Base-by-base conservation (phyloP, 2,329 filamentous ascomycete species). In the Neobulgaria alba region DNA sequence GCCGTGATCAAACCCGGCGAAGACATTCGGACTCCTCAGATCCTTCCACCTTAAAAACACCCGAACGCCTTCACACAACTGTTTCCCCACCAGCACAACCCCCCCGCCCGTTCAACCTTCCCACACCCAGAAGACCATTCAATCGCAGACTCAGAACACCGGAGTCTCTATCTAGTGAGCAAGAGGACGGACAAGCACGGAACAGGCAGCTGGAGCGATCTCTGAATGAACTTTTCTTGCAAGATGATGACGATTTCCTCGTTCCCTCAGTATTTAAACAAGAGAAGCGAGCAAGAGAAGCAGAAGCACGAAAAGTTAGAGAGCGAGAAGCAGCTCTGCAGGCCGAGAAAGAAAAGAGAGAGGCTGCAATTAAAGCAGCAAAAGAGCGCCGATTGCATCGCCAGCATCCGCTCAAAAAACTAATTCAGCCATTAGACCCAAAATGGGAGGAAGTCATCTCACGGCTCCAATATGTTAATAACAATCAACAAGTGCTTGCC, bases 371-470 rank as follows among this genome's bases (percentile, higher is more conserved):
- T 15, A 36, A 41, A 33, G 48, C 48, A 18, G 49, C 42, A 29
- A 57, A 51, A 35, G 47, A 56, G 39, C 50, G 46, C 20, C 49
- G 55, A 30, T 29, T 57, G 4, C 26, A 38, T 17, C 53, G 57
- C 4, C 50, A 48, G 23, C 15, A 41, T 18, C 57, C 57, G 15
- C 19, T 33, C 10, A 51, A 43, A 15, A 33, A 41, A 7, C 45
- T 59, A 12, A 29, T 60, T 17, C 42, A 52, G 35, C 39, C 56
- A 7, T 46, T 72, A n/a, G 45, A 55, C 18, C 31, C 51, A 0
- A 56, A 63, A 10, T 71, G 67, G 68, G 52, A 62, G 8, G 29
- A 48, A 2, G 59, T 50, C 26, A 59, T 71, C n/a, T 33, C 52
- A 5, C 42, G 46, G 20, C 34, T 45, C 8, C 56, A 64, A 16